A percentile compares a stretch with the other conserved stretches of the same genome.
Conservation (phyloP, 805 yeast genomes). For the Candida anglica region DNA sequence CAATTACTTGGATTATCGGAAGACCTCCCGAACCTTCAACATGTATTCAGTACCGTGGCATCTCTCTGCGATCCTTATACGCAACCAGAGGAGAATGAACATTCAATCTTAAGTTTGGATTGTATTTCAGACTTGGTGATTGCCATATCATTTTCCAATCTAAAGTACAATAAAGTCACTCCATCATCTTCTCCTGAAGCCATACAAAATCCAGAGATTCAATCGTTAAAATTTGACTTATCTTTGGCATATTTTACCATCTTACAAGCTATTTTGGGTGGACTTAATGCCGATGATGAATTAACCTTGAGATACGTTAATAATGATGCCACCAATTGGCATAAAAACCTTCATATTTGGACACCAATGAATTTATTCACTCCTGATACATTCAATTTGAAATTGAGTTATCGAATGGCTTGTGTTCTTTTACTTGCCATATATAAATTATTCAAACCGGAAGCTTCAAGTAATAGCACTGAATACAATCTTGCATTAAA, state of each 20-base stretch:
- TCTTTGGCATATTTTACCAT: slow-evolving; percentile 34
- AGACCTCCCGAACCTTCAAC: slow-evolving; percentile 11
- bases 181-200: slow-evolving; percentile 1
- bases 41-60: slow-evolving; percentile 14
- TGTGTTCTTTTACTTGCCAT: slow-evolving; percentile 30
- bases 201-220: slow-evolving; percentile 12
- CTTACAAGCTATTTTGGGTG: slow-evolving; percentile 29
- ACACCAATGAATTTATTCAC: slow-evolving; percentile 15
- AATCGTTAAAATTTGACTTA: slow-evolving; percentile 29
- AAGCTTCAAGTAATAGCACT: too few relatives aligned
- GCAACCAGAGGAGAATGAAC: slow-evolving; percentile 61
- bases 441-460: slow-evolving; percentile 27
- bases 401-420: slow-evolving; percentile 25
- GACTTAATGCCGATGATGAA: slow-evolving; percentile 43
- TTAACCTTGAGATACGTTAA: slow-evolving; percentile 33
- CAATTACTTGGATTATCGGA: slow-evolving; percentile 11
- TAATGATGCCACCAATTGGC: slow-evolving; percentile 31
- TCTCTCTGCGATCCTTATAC: slow-evolving; percentile 59
- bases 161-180: slow-evolving; percentile 8
- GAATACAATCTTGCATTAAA: slow-evolving; percentile 43
- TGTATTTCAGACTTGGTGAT: slow-evolving; percentile 49
- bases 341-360: slow-evolving; percentile 20
- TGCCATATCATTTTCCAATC: slow-evolving; percentile 30
- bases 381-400: slow-evolving; percentile 17
- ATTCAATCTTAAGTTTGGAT: slow-evolving; percentile 51